phyloP scores from a whole-genome alignment of 106 monocot species.

The Apostasia shenzhenica region DNA sequence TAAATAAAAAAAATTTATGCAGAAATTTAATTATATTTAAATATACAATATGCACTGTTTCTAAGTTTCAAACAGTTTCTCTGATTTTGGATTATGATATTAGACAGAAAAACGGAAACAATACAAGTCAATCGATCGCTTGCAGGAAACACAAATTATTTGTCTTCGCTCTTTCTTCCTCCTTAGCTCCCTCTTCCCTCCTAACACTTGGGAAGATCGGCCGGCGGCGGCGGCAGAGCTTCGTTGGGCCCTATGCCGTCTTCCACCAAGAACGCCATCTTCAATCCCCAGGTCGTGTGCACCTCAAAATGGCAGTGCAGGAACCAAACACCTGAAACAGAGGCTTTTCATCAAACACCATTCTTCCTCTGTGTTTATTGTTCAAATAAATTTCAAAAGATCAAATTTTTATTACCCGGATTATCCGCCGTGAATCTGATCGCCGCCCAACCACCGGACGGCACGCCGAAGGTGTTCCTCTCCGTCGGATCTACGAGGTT shows the following conservation, averaged over 20 bases:
- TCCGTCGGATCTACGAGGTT: slow-evolving; percentile 69
- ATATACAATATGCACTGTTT: no score
- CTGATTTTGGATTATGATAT: no score
- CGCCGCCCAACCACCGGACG: slow-evolving; percentile 61
- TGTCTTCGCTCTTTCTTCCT: no score
- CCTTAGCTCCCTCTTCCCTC: not conserved
- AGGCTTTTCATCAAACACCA: slow-evolving; percentile 3
- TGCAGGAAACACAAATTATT: no score
- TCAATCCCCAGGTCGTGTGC: slow-evolving; percentile 54
- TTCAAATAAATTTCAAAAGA: not conserved
- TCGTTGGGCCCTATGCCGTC: slow-evolving; percentile 36
- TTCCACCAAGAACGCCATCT: slow-evolving; percentile 60
- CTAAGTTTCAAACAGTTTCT: no score
- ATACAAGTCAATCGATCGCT: no score
- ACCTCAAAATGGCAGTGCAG: slow-evolving; percentile 63
- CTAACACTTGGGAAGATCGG: slow-evolving; percentile 50
- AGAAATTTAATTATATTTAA: no score
- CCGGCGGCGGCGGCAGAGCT: slow-evolving; percentile 42
- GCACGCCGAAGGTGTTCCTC: slow-evolving; percentile 65
- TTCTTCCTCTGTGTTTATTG: no score
- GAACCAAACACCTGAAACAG: slow-evolving; percentile 52
- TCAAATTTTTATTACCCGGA: slow-evolving; percentile 34
- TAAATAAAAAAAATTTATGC: no score
- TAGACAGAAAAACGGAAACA: no score
- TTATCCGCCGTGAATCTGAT: slow-evolving; percentile 72